phyloP scores from a whole-genome alignment of 352 stramenopile species.

The Phytophthora rubi region DNA sequence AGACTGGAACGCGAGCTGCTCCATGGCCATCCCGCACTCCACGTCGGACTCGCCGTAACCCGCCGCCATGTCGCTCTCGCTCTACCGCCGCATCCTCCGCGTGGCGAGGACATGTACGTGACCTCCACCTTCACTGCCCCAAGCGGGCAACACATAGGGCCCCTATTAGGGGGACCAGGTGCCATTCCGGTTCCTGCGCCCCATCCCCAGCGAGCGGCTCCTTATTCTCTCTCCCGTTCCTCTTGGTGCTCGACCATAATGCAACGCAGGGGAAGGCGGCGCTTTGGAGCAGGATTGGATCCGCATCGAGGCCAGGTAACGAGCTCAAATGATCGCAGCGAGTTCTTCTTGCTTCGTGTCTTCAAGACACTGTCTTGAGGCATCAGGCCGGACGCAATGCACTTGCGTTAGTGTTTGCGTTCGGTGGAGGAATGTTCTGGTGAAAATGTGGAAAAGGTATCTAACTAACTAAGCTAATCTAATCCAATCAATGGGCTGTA shows the following conservation, averaged over 20 bases:
- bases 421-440: conserved; percentile 16
- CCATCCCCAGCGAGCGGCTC: conserved; percentile 10
- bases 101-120: conserved; percentile 74
- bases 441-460: conserved; percentile 30
- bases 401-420: conserved; percentile 16
- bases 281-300: conserved; percentile 71
- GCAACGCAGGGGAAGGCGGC: conserved; percentile 65
- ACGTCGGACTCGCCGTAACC: conserved; percentile 25
- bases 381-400: conserved; percentile 1
- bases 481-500: conserved; percentile 20
- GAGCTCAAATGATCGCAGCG: no score
- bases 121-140: no score
- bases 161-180: no score
- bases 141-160: no score
- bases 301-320: conserved; percentile 63
- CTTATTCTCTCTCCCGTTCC: background rate
- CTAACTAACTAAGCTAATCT: conserved; percentile 4
- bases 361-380: no score
- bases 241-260: conserved; percentile 12
- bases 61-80: conserved; percentile 49
- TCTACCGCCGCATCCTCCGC: conserved; percentile 80
- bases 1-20: conserved; percentile 21
- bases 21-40: conserved; percentile 13
- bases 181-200: background rate
- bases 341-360: background rate